phyloP scores from a whole-genome alignment of 2,329 filamentous ascomycete genomes.

The Beauveria scarabaeidicola region DNA sequence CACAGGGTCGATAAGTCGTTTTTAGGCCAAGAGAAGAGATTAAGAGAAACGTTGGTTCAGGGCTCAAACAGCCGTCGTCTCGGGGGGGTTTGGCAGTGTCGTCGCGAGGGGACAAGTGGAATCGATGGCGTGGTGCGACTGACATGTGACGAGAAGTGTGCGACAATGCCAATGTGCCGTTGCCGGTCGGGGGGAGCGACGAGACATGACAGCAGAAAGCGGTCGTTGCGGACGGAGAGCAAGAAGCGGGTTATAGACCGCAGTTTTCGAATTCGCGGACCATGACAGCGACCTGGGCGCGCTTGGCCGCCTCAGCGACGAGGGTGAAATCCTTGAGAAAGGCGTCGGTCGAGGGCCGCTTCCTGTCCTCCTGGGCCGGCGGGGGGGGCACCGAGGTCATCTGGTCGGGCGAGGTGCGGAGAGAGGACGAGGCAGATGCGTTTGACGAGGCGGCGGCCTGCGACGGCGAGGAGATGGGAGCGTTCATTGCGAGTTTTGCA shows the following conservation, averaged over 20 bases:
- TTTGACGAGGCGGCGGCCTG: slow-evolving; percentile 18
- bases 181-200: neutral
- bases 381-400: slow-evolving; percentile 19
- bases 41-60: neutral
- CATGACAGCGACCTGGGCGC: slow-evolving; percentile 82
- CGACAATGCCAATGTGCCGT: neutral
- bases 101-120: neutral
- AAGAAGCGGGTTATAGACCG: slow-evolving; percentile 35
- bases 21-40: neutral
- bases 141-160: slow-evolving; percentile 1
- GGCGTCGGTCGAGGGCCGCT: slow-evolving; percentile 37
- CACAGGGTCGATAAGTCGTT: neutral
- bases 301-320: slow-evolving; percentile 85
- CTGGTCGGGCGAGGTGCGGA: slow-evolving; percentile 18
- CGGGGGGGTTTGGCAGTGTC: neutral
- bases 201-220: neutral
- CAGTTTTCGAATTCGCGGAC: slow-evolving; percentile 77
- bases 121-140: neutral
- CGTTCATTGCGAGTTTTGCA: slow-evolving; percentile 21
- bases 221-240: neutral
- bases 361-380: slow-evolving; percentile 19
- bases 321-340: slow-evolving; percentile 78
- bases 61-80: neutral
- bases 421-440: slow-evolving; percentile 23
- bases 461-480: slow-evolving; percentile 24